Conservation (phyloP, 495 filamentous ascomycete species). For the Neurospora intermedia region DNA sequence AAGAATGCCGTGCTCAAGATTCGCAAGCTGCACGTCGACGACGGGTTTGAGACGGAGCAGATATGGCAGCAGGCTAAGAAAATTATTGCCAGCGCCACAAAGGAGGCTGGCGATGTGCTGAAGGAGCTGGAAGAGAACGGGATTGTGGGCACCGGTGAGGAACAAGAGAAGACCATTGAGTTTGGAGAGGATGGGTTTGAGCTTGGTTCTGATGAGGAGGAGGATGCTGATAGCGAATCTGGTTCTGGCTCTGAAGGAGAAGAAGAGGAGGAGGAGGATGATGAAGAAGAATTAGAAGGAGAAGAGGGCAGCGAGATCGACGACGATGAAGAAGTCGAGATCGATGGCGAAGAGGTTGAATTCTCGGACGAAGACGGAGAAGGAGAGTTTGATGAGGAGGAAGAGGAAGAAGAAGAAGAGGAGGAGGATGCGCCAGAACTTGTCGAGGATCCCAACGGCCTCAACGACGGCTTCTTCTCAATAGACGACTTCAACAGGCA, state of each 20-base stretch:
- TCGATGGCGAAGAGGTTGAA: constrained; percentile 12
- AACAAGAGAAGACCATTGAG: constrained; percentile 22
- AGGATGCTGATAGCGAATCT: constrained; percentile 5
- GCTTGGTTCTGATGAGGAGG: constrained; percentile 24
- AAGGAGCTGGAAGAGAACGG: constrained; percentile 32
- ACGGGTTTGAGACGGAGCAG: constrained; percentile 75
- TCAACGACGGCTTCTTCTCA: constrained; percentile 97
- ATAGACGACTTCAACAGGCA: constrained; percentile 97
- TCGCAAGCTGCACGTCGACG: constrained; percentile 65
- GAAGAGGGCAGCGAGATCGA: constrained; percentile 28
- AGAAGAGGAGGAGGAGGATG: constrained; percentile 26
- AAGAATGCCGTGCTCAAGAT: constrained; percentile 48
- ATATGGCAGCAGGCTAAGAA: constrained; percentile 89
- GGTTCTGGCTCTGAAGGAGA: constrained; percentile 8
- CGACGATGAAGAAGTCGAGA: constrained; percentile 31
- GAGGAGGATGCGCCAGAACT: constrained; percentile 31
- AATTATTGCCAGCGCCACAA: constrained; percentile 48
- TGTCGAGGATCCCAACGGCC: constrained; percentile 41
- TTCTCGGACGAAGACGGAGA: constrained; percentile 8
- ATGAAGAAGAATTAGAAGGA: constrained; percentile 29
- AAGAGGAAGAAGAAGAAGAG: constrained; percentile 10
- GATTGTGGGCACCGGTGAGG: constrained; percentile 15
- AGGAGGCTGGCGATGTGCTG: constrained; percentile 38
- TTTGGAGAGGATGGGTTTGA: constrained; percentile 41
- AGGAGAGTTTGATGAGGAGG: constrained; percentile 16